Evolutionary conservation across 2,329 filamentous ascomycete genomes (phyloP), one percentile per base, ranked within the genome.

Genomic region (Pyrenophora tritici-repentis): DNA sequence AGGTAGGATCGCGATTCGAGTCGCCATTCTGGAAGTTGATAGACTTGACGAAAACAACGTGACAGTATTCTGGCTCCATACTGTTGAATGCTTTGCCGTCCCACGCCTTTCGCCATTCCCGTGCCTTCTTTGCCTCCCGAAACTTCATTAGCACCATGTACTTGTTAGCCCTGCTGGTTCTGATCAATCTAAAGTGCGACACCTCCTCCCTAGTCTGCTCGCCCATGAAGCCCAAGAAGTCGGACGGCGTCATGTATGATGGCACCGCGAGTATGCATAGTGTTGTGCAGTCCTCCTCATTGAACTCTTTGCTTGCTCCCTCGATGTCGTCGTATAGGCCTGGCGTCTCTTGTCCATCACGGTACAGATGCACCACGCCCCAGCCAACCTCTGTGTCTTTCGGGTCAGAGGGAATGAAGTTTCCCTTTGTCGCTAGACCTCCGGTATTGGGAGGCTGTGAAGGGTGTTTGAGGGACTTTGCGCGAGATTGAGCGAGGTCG

Each of bases 121-220:
- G 85, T 12, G 94, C 94, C 56, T 84, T 85, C 65, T 83, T 84
- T 24, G 83, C 83, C 58, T 88, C 86, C 40, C 90, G 83, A 70
- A 97, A 97, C 76, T 96, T 97, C 83, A 99, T 89, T 55, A 99
- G 79, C 20, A 96, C 93, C 80, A 99, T 89, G 76, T 97, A 97
- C 55, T 92, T 85, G 73, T 95, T 97, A 72, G 91, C 87, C 57
- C 87, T 83, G 46, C 88, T 89, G 1, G 94, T 97, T 79, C 91
- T 87, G 48, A 99, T 89, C 84, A 99, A 91, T 45, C 94, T 83
- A 70, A 96, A 96, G 76, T 99, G 94, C 63, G 88, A 94, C 51
- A 99, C 90, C 53, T 92, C 84, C 50, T 89, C 85, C 70, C 89
- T 84, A 72, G 93, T 96, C 68, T 86, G 86, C 70, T 96, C 90